phyloP scores from a whole-genome alignment of 306 rosid genomes.

The Castanea mollissima region DNA sequence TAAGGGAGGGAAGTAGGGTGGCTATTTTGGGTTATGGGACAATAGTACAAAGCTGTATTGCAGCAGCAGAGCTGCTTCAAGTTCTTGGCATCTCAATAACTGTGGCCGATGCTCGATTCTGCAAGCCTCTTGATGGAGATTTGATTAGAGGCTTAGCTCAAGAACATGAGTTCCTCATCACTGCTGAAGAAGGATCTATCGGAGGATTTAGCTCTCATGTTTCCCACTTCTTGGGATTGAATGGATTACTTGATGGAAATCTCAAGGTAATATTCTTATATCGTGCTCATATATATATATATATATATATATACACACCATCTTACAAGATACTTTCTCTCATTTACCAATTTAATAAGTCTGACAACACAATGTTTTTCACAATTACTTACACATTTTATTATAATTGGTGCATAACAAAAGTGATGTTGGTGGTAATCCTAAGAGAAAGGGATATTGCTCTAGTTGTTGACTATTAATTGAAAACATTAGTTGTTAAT shows the following conservation, averaged over 20 bases:
- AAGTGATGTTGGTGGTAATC: too few species aligned
- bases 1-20: conserved; percentile 54
- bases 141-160: conserved; percentile 47
- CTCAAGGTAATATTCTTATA: conserved; percentile 45
- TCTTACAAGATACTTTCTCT: too few species aligned
- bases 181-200: conserved; percentile 69
- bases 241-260: conserved; percentile 58
- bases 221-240: conserved; percentile 51
- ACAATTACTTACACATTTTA: too few species aligned
- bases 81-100: conserved; percentile 39
- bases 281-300: neutral
- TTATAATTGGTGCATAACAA: too few species aligned
- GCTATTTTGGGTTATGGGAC: conserved; percentile 77
- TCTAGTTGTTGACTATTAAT: too few species aligned
- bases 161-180: conserved; percentile 57
- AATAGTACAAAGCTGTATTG: conserved; percentile 42
- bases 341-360: too few species aligned
- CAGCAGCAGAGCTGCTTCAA: conserved; percentile 50
- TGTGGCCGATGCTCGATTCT: conserved; percentile 65
- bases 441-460: too few species aligned
- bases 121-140: conserved; percentile 61
- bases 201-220: conserved; percentile 81
- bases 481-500: too few species aligned
- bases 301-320: too few species aligned
- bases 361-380: too few species aligned